These are phyloP conservation scores for Paraphaeosphaeria sporulosa DNA, from an alignment of 2,329 filamentous ascomycete species.

Conservation along the genomic window DNA sequence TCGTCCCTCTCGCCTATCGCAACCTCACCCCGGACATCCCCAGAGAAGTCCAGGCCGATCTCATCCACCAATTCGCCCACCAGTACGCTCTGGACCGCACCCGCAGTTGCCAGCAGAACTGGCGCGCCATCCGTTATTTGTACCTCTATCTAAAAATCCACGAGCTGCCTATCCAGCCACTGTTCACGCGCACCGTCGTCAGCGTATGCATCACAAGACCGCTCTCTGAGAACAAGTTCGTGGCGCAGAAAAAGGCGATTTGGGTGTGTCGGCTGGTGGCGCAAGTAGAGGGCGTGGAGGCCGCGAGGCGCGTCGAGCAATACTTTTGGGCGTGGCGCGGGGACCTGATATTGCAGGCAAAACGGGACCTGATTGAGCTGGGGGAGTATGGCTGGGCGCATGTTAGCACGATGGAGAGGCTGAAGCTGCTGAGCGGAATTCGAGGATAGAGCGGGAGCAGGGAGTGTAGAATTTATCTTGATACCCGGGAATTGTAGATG, in stretches of 20 bases:
- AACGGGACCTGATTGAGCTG: conserved; percentile 21
- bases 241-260: conserved; percentile 35
- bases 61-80: conserved; percentile 45
- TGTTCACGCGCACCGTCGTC: conserved; percentile 41
- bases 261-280: conserved; percentile 42
- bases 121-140: conserved; percentile 38
- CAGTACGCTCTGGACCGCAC: conserved; percentile 40
- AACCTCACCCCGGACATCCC: conserved; percentile 23
- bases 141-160: conserved; percentile 35
- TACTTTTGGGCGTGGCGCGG: conserved; percentile 39
- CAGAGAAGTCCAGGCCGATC: conserved; percentile 21
- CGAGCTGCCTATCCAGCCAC: conserved; percentile 32
- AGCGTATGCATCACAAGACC: conserved; percentile 35
- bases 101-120: conserved; percentile 26
- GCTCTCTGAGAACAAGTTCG: conserved; percentile 36
- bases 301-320: conserved; percentile 37
- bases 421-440: conserved; percentile 31
- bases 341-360: conserved; percentile 35
- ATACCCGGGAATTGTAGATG: background rate
- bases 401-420: conserved; percentile 38
- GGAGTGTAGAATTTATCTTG: background rate
- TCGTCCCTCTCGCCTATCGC: conserved; percentile 35
- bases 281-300: conserved; percentile 36
- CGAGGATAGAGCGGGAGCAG: background rate
- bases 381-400: conserved; percentile 36